phyloP scores from a whole-genome alignment of 164 flowering plant species.

The Stephania yunnanensis region DNA sequence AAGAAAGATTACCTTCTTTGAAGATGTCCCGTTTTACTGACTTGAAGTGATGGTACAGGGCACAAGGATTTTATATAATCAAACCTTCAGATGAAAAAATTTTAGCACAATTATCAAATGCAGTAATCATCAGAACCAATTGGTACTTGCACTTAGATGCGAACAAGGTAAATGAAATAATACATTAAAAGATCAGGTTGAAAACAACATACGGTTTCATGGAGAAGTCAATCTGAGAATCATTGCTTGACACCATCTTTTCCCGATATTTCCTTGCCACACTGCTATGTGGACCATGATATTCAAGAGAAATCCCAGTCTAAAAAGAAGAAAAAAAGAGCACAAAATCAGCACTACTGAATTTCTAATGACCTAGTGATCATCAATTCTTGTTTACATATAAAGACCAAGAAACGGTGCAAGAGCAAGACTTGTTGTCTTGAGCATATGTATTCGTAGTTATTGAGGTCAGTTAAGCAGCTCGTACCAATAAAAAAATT shows the following conservation, averaged over 20 bases:
- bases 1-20: constrained; percentile 43
- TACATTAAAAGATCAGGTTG: background rate
- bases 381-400: too few species aligned
- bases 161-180: background rate
- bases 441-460: too few species aligned
- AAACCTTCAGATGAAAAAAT: constrained; percentile 33
- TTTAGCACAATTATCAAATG: background rate
- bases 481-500: too few species aligned
- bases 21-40: constrained; percentile 24
- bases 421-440: too few species aligned
- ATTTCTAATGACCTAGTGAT: too few species aligned
- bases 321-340: background rate
- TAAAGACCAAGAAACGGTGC: too few species aligned
- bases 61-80: constrained; percentile 58
- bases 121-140: background rate
- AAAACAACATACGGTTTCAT: constrained; percentile 56
- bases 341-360: background rate
- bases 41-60: constrained; percentile 36
- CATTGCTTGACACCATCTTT: constrained; percentile 45
- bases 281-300: constrained; percentile 45
- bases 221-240: constrained; percentile 41
- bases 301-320: constrained; percentile 58
- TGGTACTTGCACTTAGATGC: background rate
- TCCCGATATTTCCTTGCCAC: constrained; percentile 35
- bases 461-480: too few species aligned